Evolutionary conservation across 2,329 filamentous ascomycete genomes (phyloP), one percentile per base, ranked within the genome.

Genomic region (Apiospora hydei): DNA sequence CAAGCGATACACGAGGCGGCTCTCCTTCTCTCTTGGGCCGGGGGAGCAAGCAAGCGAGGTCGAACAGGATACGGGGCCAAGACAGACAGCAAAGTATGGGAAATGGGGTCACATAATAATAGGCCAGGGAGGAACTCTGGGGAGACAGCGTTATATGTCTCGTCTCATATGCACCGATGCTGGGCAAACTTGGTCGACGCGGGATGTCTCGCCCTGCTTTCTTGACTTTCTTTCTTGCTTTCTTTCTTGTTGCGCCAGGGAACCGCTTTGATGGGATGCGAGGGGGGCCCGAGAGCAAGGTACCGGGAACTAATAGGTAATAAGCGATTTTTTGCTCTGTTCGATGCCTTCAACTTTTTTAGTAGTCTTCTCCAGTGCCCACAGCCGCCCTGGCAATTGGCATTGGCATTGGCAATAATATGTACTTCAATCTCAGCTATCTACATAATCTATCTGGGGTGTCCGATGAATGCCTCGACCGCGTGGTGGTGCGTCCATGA

Each of bases 141-240:
- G 67, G 7, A 38, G 67, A 30, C 16, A 46, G 44, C 67, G 67
- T 69, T 69, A 69, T 69, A 69, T 69, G 67, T 69, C 67, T 69
- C 34, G 47, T 46, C 57, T 64, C 57, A 38, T 64, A 38, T 69
- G 67, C 67, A 69, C 67, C n/a, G 67, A n/a, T n/a, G 57, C 14
- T 34, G 30, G 34, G 18, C 34, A n/a, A 38, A n/a, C 26, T 16
- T 47, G 43, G n/a, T 34, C 61, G 61, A 41, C 21, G 34, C 34
- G 26, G 11, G 21, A 44, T 67, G 66, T 68, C 66, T 68, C 24
- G 67, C 46, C 67, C 49, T 69, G 67, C n/a, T 69, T 68, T 68
- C 41, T 26, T 44, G 66, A 11, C 26, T 67, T 64, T 24, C 61
- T 43, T 43, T 14, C 64, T n/a, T 47, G 43, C 66, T 26, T 26